Base-by-base conservation (phyloP, 2,329 filamentous ascomycete genomes). In the Thielaviopsis ethacetica region DNA sequence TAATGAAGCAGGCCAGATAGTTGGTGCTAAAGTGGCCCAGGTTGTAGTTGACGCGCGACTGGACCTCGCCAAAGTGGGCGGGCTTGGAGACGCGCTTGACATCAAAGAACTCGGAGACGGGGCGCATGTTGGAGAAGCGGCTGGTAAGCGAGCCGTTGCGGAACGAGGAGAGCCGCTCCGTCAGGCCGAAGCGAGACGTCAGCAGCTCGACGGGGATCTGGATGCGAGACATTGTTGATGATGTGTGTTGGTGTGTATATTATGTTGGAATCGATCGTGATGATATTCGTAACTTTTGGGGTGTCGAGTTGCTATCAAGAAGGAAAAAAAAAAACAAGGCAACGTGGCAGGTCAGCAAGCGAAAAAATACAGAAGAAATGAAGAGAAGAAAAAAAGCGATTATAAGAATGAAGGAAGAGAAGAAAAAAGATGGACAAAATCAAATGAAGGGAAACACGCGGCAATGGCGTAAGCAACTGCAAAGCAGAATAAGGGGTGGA, bases 21-120 rank as follows among this genome's bases (percentile, higher is more conserved):
- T 98, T 98, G 85, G 89, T 96, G 63, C 90, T 94, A 79, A 95
- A 98, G 77, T 97, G 86, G 71, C 86, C 83, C 64, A 98, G 76
- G 73, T 98, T 98, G 84, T 96, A 96, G 78, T 94, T 95, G 75
- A 95, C 84, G 64, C 91, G 84, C 66, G 85, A 90, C 73, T 97
- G 91, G 64, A 89, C 83, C 72, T 96, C 91, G 64, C 76, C 76
- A 67, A 97, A 96, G 76, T 94, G 94, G 69, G 81, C 82, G 27
- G 93, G 93, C 76, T 97, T 98, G 65, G 89, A 95, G 59, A 98
- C 68, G 65, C 91, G 89, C 82, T 96, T 96, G 75, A 97, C 73
- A 73, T 97, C 91, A 72, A 96, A 80, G 75, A 98, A 98, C 74
- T 98, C 93, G 70, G 85, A 84, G 66, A 97, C 72, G 62, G 93